phyloP scores from a whole-genome alignment of 306 rosid species.

The Cucumis melo region DNA sequence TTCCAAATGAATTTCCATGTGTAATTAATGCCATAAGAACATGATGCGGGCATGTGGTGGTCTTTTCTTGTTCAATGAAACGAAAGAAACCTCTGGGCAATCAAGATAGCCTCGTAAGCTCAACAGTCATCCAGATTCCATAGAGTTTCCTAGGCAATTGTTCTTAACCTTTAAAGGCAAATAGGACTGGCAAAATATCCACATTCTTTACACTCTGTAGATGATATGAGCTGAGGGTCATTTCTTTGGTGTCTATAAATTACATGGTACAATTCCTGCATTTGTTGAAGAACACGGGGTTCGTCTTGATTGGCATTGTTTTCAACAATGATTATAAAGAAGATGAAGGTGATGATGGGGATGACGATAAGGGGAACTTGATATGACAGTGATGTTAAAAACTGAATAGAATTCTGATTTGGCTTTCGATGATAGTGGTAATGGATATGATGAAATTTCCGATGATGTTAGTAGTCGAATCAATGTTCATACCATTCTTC shows the following conservation, averaged over 20 bases:
- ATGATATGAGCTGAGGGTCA: neutral
- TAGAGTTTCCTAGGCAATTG: neutral
- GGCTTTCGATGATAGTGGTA: neutral
- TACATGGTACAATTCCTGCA: neutral
- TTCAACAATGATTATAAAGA: neutral
- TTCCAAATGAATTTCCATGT: neutral
- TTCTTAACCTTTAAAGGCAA: neutral
- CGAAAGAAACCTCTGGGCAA: neutral
- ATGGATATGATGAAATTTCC: slow-evolving; percentile 15
- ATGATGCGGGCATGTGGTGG: neutral
- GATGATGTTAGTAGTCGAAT: slow-evolving; percentile 22
- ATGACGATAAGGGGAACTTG: neutral
- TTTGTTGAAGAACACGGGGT: neutral
- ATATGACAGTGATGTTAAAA: neutral
- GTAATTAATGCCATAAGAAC: neutral
- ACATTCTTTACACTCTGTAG: neutral
- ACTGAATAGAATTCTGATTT: neutral
- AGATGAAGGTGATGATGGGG: neutral
- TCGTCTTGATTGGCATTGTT: neutral
- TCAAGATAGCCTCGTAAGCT: neutral
- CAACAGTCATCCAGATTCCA: neutral
- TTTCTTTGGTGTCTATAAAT: neutral
- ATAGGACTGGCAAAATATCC: neutral
- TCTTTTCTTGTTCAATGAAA: neutral
- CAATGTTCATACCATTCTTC: slow-evolving; percentile 24